Evolutionary conservation across 148 eudicot species (phyloP), one percentile per base, ranked within the genome.

Genomic region (Nyssa sinensis): DNA sequence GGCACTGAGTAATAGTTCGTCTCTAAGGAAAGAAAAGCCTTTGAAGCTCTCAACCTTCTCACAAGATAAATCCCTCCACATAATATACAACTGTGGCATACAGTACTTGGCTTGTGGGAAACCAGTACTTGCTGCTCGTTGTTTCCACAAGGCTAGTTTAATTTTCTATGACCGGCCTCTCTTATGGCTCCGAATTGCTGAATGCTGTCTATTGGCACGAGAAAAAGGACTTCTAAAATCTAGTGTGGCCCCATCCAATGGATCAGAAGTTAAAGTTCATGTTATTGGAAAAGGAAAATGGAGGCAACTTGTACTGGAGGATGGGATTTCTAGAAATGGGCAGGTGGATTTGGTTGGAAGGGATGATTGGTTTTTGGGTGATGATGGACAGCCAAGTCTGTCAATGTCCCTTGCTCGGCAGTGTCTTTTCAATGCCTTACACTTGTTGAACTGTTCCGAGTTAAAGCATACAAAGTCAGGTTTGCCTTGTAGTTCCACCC

Each of bases 221-320:
- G 92, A 90, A 61, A 90, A 86, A 81, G 94, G 94, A 37, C 83
- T 88, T 16, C 60, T 86, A 63, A 77, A 76, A 67, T 77, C 79
- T 47, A 29, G 64, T 66, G 82, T 69, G n/a, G 31, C 77, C 21
- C 53, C 69, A 62, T 72, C 74, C 27, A 72, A 72, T 58, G 79
- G 80, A 35, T 83, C 84, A 37, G 89, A 81, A 67, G 72, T 89
- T 72, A 83, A 74, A 66, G 94, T 88, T 64, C 85, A 78, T 65
- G 90, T 92, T 74, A 67, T 92, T 58, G 97, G 99, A 21, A 82
- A 84, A 61, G 99, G 99, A 62, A 90, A 89, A 80, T 92, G 96
- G 96, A 92, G 96, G 74, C 85, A 85, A 5, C 93, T 90, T 81
- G 91, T 82, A 55, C 2, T 89, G 64, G 84, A 85, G 61, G 72